Conservation (phyloP, 139 green algal species). For the Astrephomene gubernaculifera region DNA sequence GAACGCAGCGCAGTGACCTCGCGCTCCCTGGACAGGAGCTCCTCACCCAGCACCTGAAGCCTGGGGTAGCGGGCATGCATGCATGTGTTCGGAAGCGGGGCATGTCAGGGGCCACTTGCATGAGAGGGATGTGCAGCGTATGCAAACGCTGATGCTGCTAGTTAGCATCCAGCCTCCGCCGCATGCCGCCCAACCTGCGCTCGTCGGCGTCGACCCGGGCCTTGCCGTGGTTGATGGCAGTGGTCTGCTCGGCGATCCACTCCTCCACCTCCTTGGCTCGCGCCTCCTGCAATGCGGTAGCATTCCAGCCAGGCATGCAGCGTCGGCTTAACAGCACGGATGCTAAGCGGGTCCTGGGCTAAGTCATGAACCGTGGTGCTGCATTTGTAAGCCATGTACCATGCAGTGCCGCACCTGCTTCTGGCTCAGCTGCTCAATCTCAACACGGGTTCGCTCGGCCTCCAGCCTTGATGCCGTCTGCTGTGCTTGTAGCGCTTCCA, state of each 20-base stretch:
- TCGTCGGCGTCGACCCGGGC: slow-evolving; percentile 18
- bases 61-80: too few relatives aligned
- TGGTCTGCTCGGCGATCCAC: slow-evolving; percentile 25
- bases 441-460: not conserved
- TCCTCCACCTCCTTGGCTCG: slow-evolving; percentile 40
- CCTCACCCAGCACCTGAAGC: slow-evolving; percentile 30
- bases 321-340: too few relatives aligned
- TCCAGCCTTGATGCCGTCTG: slow-evolving; percentile 4
- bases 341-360: too few relatives aligned
- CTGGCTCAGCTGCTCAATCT: slow-evolving; percentile 17
- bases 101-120: too few relatives aligned
- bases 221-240: not conserved
- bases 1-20: slow-evolving; percentile 3
- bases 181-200: slow-evolving; percentile 16
- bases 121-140: too few relatives aligned
- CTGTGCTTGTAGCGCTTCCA: slow-evolving; percentile 15
- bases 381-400: too few relatives aligned
- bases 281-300: not conserved
- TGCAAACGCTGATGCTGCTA: too few relatives aligned
- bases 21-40: slow-evolving; percentile 7
- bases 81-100: too few relatives aligned
- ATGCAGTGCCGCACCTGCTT: slow-evolving; percentile 27
- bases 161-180: too few relatives aligned
- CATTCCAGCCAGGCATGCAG: too few relatives aligned
- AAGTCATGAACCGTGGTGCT: too few relatives aligned